phyloP scores from a whole-genome alignment of 169 alveolate species.

The Hepatocystis sp. region DNA sequence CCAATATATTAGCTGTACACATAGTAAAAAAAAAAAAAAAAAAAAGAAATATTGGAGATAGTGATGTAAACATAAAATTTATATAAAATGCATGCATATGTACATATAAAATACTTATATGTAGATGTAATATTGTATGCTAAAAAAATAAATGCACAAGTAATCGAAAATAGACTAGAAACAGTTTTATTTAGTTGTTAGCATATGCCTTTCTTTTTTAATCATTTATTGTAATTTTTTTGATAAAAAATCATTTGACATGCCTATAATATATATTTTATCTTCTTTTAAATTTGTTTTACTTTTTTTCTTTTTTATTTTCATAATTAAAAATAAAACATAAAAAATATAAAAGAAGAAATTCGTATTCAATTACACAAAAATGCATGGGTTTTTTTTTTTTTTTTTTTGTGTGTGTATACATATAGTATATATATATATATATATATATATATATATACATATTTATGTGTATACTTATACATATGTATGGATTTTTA shows the following conservation, averaged over 20 bases:
- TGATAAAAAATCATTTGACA: slow-evolving; percentile 47
- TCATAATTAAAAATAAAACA: slow-evolving; percentile 6
- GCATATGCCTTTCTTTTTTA: slow-evolving; percentile 76
- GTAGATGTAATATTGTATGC: too few relatives aligned
- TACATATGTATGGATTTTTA: too few relatives aligned
- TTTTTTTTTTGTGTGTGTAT: neutral
- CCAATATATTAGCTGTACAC: slow-evolving; percentile 61
- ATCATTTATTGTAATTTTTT: slow-evolving; percentile 47
- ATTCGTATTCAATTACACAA: too few relatives aligned
- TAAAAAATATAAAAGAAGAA: too few relatives aligned
- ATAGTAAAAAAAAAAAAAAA: neutral
- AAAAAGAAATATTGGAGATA: too few relatives aligned
- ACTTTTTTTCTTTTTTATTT: slow-evolving; percentile 5
- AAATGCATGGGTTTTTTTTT: too few relatives aligned
- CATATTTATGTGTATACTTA: neutral
- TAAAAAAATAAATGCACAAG: too few relatives aligned
- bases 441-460: neutral
- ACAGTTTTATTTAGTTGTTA: too few relatives aligned
- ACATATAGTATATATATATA: neutral
- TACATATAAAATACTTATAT: too few relatives aligned
- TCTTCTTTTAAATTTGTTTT: slow-evolving; percentile 16
- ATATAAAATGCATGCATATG: slow-evolving; percentile 3
- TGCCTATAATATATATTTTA: slow-evolving; percentile 16
- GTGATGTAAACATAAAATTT: neutral
- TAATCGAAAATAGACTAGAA: too few relatives aligned